Percentiles rank a stretch among this genome's conserved stretches.
phyloP scores from a whole-genome alignment of 129 eudicot species.

The Arctium lappa region DNA sequence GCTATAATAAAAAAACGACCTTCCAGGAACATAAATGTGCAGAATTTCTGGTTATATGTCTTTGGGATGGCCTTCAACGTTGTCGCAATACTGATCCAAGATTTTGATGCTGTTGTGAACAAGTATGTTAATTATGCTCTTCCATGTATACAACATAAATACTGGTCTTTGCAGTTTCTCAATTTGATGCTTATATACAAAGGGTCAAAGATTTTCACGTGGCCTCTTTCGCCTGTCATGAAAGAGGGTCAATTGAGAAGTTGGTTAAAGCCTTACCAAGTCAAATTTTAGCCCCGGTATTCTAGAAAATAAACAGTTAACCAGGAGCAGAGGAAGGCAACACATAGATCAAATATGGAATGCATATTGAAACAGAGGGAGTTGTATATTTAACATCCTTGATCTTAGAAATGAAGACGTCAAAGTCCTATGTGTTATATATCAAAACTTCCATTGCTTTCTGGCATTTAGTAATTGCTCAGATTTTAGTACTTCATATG shows the following conservation, averaged over 20 bases:
- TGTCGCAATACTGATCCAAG: constrained; percentile 80
- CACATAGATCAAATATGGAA: neutral
- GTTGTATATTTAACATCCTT: neutral
- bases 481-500: neutral
- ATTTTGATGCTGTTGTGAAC: constrained; percentile 91
- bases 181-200: neutral
- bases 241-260: neutral
- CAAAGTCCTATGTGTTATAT: neutral
- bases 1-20: constrained; percentile 93
- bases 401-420: neutral
- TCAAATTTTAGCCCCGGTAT: neutral
- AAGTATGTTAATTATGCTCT: constrained; percentile 39
- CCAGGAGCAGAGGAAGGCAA: neutral
- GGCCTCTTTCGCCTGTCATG: neutral
- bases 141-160: neutral
- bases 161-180: neutral
- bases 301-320: neutral
- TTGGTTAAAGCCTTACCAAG: neutral
- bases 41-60: constrained; percentile 98
- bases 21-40: constrained; percentile 96
- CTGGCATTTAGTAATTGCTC: neutral
- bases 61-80: constrained; percentile 97
- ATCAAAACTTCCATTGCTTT: neutral
- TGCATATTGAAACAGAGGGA: neutral
- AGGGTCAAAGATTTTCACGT: neutral